These are phyloP conservation scores for Dactylellina leptospora DNA, from an alignment of 2,329 filamentous ascomycete genomes.

Conservation along the genomic window DNA sequence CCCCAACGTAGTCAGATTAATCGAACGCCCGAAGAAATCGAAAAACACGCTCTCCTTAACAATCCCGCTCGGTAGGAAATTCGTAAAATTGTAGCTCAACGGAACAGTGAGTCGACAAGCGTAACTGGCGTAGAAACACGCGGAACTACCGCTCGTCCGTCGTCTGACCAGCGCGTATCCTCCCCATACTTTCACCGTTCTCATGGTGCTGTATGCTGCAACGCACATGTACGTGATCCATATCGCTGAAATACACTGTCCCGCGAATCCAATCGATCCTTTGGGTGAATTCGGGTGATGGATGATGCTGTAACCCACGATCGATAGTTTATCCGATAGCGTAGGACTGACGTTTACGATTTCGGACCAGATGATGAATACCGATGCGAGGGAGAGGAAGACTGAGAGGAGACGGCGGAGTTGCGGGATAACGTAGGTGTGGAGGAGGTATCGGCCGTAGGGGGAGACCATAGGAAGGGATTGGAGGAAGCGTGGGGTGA, in stretches of 20 bases:
- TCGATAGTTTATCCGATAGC: constrained; percentile 71
- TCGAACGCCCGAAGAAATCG: constrained; percentile 80
- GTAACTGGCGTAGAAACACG: constrained; percentile 94
- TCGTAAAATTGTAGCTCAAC: constrained; percentile 94
- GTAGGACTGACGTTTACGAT: constrained; percentile 81
- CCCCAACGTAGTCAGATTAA: constrained; percentile 83
- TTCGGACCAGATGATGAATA: constrained; percentile 91
- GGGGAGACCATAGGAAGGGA: constrained; percentile 75
- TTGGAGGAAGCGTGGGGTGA: constrained; percentile 64
- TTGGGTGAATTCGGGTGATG: constrained; percentile 76
- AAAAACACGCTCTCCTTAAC: constrained; percentile 84
- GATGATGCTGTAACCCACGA: constrained; percentile 73
- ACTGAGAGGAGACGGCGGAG: constrained; percentile 72
- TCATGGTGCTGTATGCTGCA: constrained; percentile 85
- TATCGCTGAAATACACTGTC: constrained; percentile 80
- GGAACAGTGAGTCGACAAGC: constrained; percentile 92
- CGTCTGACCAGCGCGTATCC: constrained; percentile 87
- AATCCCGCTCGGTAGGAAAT: constrained; percentile 77
- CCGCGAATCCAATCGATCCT: constrained; percentile 82
- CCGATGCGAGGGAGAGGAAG: constrained; percentile 77
- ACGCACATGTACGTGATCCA: constrained; percentile 98
- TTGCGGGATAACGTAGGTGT: constrained; percentile 77
- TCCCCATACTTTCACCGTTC: constrained; percentile 96
- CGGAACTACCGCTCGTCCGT: constrained; percentile 90
- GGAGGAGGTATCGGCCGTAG: constrained; percentile 79